Evolutionary conservation across 2,329 filamentous ascomycete species (phyloP), one percentile per base, ranked within the genome.

Genomic region (Trichoderma sp.): DNA sequence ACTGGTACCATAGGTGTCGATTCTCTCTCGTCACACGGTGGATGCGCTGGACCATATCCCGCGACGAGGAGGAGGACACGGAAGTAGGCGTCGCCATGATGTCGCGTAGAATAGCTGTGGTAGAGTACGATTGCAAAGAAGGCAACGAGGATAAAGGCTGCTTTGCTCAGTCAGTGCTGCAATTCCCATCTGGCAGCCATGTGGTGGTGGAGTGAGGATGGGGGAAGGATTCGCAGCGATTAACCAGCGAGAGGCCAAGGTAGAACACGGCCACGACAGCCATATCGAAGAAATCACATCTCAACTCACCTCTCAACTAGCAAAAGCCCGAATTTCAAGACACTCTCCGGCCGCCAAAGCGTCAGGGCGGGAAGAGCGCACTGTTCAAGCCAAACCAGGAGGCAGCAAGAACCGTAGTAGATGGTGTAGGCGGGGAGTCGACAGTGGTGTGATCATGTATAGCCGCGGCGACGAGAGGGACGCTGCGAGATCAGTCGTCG

Each of bases 1-100:
- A 83, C 71, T 87, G 84, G 79, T 98, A 98, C 76, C 88, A 92
- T 72, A 97, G 86, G 70, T 84, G 88, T 73, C 92, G 89, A 70
- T 92, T 92, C 73, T 91, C 89, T 73, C 88, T 89, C 50, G 92
- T 97, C 64, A 75, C 71, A 57, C 80, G 78, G 59, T 80, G 78
- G 63, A 80, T 76, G 64, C 86, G 82, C 60, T 90, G 84, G 69
- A 78, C 72, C 57, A 77, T 73, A 60, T 83, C 77, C 70, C 75
- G 77, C 67, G 73, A 64, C 54, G 71, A 68, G 60, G 77, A 75
- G 17, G 71, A 67, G 54, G 74, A 74, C 37, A 76, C 75, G 22
- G 77, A 71, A 25, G 77, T 71, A 45, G 76, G 71, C 34, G 77
- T 79, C 61, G 78, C 76, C 76, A 79, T 79, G 52, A 54, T 74